These are phyloP conservation scores for Bauhinia variegata DNA, from an alignment of 306 rosid genomes.

Conservation along the genomic window DNA sequence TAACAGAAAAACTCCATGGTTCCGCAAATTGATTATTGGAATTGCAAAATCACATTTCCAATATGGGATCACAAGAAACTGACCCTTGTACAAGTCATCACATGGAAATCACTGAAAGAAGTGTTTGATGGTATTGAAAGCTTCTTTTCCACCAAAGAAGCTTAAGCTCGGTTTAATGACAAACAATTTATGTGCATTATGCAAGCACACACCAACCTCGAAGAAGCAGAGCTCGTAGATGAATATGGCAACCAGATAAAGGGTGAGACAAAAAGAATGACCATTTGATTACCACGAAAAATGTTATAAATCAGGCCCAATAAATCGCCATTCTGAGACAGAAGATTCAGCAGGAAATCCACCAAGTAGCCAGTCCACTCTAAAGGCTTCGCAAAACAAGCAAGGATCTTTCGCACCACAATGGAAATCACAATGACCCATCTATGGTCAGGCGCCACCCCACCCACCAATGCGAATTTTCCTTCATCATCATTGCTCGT, in stretches of 20 bases:
- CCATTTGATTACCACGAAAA: conserved; percentile 46
- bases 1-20: background rate
- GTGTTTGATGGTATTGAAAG: background rate
- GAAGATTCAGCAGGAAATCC: conserved; percentile 72
- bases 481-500: conserved; percentile 27
- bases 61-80: background rate
- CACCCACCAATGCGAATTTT: conserved; percentile 19
- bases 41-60: background rate
- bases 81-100: background rate
- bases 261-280: background rate
- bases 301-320: conserved; percentile 55
- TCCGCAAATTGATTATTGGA: background rate
- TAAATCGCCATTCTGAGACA: conserved; percentile 56
- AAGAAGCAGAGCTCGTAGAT: background rate
- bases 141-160: background rate
- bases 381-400: conserved; percentile 60
- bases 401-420: conserved; percentile 53
- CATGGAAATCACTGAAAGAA: background rate
- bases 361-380: conserved; percentile 61
- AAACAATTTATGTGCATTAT: background rate
- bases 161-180: background rate
- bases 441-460: conserved; percentile 38
- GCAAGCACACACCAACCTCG: conserved; percentile 1
- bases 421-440: conserved; percentile 70
- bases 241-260: background rate